A percentile compares a stretch with the other conserved stretches of the same genome.
These are phyloP conservation scores for Perilla frutescens DNA, from an alignment of 257 asterid genomes.

Conservation along the genomic window DNA sequence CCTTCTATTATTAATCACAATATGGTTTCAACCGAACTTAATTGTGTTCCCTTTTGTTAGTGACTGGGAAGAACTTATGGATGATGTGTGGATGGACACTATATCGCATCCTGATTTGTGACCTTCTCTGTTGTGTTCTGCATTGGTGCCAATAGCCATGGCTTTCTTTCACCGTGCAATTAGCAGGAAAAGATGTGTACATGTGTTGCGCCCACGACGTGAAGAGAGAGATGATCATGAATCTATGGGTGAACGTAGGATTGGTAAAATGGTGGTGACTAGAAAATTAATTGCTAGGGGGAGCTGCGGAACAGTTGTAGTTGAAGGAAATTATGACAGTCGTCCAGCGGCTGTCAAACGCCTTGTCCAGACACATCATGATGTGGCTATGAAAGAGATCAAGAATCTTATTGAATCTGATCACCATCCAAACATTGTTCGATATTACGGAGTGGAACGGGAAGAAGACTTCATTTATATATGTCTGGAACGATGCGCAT, in stretches of 20 bases:
- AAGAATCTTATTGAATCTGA: constrained; percentile 91
- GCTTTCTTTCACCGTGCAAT: constrained; percentile 38
- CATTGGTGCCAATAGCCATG: constrained; percentile 44
- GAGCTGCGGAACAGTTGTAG: constrained; percentile 87
- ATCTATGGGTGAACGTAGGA: constrained; percentile 55
- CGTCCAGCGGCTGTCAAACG: constrained; percentile 92
- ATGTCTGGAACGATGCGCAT: constrained; percentile 77
- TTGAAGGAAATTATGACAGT: constrained; percentile 84
- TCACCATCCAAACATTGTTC: constrained; percentile 85
- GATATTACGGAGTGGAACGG: constrained; percentile 87
- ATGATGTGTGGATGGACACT: constrained; percentile 40
- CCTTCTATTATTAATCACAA: too few relatives aligned
- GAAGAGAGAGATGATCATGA: constrained; percentile 39
- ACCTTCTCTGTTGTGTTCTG: constrained; percentile 45
- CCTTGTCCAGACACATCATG: constrained; percentile 82
- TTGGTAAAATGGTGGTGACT: constrained; percentile 69
- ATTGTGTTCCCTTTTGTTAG: constrained; percentile 29
- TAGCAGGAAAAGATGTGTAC: constrained; percentile 32
- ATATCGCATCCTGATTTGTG: constrained; percentile 43
- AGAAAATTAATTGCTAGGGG: constrained; percentile 81
- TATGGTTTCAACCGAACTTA: too few relatives aligned
- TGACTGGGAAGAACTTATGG: constrained; percentile 41
- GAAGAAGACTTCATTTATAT: constrained; percentile 85
- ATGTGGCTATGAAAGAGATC: constrained; percentile 85
- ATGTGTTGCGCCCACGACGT: constrained; percentile 35